These are phyloP conservation scores for Penicillium tannophilum DNA, from an alignment of 495 filamentous ascomycete species.

Conservation along the genomic window DNA sequence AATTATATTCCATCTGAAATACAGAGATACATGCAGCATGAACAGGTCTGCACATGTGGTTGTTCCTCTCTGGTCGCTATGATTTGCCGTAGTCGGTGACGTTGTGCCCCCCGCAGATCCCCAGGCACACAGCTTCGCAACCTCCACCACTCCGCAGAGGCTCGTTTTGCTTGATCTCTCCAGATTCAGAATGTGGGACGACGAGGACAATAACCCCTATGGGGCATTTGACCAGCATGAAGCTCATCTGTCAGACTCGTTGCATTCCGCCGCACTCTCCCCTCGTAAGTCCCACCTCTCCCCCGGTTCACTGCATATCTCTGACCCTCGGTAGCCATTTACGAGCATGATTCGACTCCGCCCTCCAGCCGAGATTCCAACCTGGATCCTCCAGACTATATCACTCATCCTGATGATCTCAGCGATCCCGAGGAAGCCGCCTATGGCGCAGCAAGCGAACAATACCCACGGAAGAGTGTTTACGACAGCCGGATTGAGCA, in stretches of 20 bases:
- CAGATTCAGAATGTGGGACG: slow-evolving; percentile 62
- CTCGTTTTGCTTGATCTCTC: slow-evolving; percentile 20
- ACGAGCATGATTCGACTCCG: slow-evolving; percentile 50
- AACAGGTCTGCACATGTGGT: neutral
- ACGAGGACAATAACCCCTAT: slow-evolving; percentile 94
- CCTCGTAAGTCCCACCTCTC: slow-evolving; percentile 39
- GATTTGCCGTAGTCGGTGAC: slow-evolving; percentile 21
- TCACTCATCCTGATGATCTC: slow-evolving; percentile 56
- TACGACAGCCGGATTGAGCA: slow-evolving; percentile 96
- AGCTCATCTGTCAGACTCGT: slow-evolving; percentile 70
- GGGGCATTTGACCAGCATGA: slow-evolving; percentile 85
- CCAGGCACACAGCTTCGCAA: slow-evolving; percentile 24
- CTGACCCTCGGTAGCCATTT: slow-evolving; percentile 39
- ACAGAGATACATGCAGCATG: neutral
- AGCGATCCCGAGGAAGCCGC: slow-evolving; percentile 61
- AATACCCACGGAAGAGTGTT: slow-evolving; percentile 67
- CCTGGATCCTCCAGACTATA: slow-evolving; percentile 59
- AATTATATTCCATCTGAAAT: neutral
- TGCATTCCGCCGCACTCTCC: slow-evolving; percentile 63
- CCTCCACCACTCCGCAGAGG: slow-evolving; percentile 10
- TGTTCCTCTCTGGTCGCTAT: slow-evolving; percentile 10
- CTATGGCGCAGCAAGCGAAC: slow-evolving; percentile 33
- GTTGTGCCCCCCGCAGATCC: slow-evolving; percentile 35
- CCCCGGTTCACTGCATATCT: slow-evolving; percentile 7
- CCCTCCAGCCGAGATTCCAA: slow-evolving; percentile 46